A percentile compares a stretch with the other conserved stretches of the same genome.
These are phyloP conservation scores for Cichorium intybus DNA, from an alignment of 140 eudicot species.

Conservation along the genomic window DNA sequence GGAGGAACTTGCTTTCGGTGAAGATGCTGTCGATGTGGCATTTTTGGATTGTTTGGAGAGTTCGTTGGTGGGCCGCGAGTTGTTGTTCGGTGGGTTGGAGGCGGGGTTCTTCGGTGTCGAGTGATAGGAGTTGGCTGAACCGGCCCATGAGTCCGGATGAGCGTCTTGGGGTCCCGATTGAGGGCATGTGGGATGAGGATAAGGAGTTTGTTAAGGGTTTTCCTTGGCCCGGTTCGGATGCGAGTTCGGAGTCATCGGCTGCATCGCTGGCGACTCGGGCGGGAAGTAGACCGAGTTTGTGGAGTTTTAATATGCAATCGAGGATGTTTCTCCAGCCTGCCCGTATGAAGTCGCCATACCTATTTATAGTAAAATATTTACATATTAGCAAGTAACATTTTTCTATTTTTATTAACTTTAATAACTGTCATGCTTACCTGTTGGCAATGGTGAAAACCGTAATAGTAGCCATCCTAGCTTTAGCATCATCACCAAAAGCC, in stretches of 20 bases:
- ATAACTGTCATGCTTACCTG: conserved; percentile 26
- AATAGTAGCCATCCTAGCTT: conserved; percentile 96
- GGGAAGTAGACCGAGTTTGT: conserved; percentile 97
- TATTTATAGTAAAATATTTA: conserved; percentile 6
- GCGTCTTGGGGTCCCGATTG: conserved; percentile 80
- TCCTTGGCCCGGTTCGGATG: conserved; percentile 68
- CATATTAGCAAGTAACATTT: conserved; percentile 19
- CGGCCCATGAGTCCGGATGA: conserved; percentile 96
- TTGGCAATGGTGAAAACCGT: conserved; percentile 87
- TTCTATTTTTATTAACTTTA: not conserved
- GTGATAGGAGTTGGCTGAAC: conserved; percentile 87
- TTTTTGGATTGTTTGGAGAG: conserved; percentile 86
- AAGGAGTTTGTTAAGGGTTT: conserved; percentile 67
- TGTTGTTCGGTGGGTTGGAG: conserved; percentile 94
- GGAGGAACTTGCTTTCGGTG: conserved; percentile 91
- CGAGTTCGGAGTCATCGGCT: conserved; percentile 83
- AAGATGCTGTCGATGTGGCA: conserved; percentile 91
- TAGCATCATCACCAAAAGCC: conserved; percentile 86
- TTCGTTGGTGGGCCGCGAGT: conserved; percentile 94
- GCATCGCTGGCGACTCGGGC: conserved; percentile 99
- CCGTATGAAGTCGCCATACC: conserved; percentile 81
- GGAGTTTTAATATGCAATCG: conserved; percentile 82
- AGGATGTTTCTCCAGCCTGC: conserved; percentile 95
- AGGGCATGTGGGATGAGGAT: conserved; percentile 63
- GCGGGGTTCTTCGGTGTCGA: conserved; percentile 91